A percentile compares a stretch with the other conserved stretches of the same genome.
phyloP scores from a whole-genome alignment of 805 yeast genomes.

The Starmerella lactis-condensi region DNA sequence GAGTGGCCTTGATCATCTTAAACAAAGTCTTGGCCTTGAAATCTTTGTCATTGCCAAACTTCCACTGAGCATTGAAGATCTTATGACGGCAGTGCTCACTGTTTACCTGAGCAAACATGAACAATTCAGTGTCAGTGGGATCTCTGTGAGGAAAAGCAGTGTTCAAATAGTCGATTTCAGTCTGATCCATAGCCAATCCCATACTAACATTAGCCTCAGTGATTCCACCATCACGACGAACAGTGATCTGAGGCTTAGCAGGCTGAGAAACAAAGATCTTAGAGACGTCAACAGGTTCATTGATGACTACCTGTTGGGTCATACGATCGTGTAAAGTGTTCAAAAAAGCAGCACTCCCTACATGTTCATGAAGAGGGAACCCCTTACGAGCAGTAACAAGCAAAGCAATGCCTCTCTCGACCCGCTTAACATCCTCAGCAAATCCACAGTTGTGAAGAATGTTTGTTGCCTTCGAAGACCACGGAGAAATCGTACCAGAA shows the following conservation, averaged over 20 bases:
- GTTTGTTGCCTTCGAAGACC: slow-evolving; percentile 98
- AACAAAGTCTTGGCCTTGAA: slow-evolving; percentile 59
- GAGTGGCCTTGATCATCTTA: slow-evolving; percentile 87
- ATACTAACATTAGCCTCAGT: slow-evolving; percentile 59
- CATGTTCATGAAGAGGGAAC: slow-evolving; percentile 41
- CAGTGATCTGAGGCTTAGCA: slow-evolving; percentile 63
- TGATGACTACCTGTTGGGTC: slow-evolving; percentile 51
- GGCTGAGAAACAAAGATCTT: slow-evolving; percentile 49
- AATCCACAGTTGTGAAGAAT: slow-evolving; percentile 80
- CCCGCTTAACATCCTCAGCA: slow-evolving; percentile 47
- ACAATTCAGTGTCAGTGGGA: slow-evolving; percentile 93
- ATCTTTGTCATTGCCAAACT: slow-evolving; percentile 52
- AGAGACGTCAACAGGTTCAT: slow-evolving; percentile 30
- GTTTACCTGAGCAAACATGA: slow-evolving; percentile 98
- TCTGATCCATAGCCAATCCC: slow-evolving; percentile 87
- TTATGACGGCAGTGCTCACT: slow-evolving; percentile 99
- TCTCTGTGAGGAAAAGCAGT: slow-evolving; percentile 73
- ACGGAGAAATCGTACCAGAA: slow-evolving; percentile 91
- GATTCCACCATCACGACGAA: slow-evolving; percentile 35
- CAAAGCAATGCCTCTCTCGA: slow-evolving; percentile 78
- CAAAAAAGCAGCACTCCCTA: slow-evolving; percentile 38
- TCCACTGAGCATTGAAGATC: slow-evolving; percentile 97
- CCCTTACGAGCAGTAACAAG: slow-evolving; percentile 54
- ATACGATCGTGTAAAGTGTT: slow-evolving; percentile 75
- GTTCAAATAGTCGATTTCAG: slow-evolving; percentile 77